phyloP scores from a whole-genome alignment of 305 asterid species.

The Solanum hybrid region DNA sequence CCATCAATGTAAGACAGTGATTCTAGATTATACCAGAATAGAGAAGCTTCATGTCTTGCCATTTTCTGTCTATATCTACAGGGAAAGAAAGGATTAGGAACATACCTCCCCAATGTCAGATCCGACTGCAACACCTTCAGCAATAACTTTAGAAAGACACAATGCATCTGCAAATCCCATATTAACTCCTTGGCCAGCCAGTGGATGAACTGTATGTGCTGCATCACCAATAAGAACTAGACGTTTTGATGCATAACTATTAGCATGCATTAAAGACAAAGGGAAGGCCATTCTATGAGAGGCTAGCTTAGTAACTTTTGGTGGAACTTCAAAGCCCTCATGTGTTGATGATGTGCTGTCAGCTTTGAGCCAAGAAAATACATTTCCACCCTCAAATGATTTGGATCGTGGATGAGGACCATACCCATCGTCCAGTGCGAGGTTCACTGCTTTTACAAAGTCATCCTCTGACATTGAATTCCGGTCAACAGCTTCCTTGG shows the following conservation, averaged over 20 bases:
- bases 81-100: background rate
- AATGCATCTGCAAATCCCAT: constrained; percentile 89
- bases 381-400: constrained; percentile 22
- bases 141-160: constrained; percentile 59
- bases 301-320: constrained; percentile 43
- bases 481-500: constrained; percentile 52
- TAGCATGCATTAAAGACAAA: constrained; percentile 84
- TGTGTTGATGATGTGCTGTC: constrained; percentile 42
- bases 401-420: constrained; percentile 71
- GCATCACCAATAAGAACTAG: constrained; percentile 86
- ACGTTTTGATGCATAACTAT: constrained; percentile 47
- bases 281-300: constrained; percentile 91
- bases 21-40: background rate
- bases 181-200: constrained; percentile 99
- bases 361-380: constrained; percentile 50
- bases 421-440: constrained; percentile 64
- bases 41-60: background rate
- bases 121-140: constrained; percentile 86
- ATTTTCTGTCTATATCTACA: background rate
- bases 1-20: background rate
- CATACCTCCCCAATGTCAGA: constrained; percentile 94
- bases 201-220: constrained; percentile 95
- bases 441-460: constrained; percentile 53
- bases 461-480: constrained; percentile 55
- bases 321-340: constrained; percentile 73